A percentile compares a stretch with the other conserved stretches of the same genome.
Evolutionary conservation across 768 basidiomycete genomes (phyloP).

Genomic region (Leucosporidium creatinivorum): DNA sequence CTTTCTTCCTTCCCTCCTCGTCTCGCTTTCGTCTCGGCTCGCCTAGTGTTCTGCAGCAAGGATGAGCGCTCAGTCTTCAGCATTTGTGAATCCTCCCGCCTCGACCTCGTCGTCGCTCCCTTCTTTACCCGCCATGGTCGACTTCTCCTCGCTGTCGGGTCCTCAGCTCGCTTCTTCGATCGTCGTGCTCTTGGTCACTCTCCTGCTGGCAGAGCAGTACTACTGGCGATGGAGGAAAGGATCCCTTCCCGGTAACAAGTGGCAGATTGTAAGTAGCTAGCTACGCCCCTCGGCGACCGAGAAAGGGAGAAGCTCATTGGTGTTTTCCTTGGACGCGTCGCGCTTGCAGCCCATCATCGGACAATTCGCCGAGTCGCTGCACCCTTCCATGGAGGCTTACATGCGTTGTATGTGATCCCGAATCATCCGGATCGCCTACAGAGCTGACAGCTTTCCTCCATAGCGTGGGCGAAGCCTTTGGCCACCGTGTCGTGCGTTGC

Average conservation of each 20-base stretch:
- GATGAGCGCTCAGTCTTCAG: no score
- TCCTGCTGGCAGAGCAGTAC: conserved; percentile 78
- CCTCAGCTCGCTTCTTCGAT: conserved; percentile 16
- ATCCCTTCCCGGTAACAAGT: conserved; percentile 61
- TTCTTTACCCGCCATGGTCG: no score
- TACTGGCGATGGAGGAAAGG: conserved; percentile 85
- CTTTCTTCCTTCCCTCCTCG: no score
- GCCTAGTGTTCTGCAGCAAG: no score
- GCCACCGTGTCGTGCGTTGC: conserved; percentile 62
- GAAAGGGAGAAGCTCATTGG: not conserved
- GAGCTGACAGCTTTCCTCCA: conserved; percentile 33
- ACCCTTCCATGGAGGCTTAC: conserved; percentile 86
- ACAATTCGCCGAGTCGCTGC: conserved; percentile 80
- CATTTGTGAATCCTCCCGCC: no score
- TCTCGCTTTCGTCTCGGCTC: no score
- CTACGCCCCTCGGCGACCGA: no score
- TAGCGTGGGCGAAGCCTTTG: conserved; percentile 83
- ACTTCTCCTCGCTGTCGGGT: not conserved
- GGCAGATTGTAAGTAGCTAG: conserved; percentile 25
- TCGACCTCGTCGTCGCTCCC: no score
- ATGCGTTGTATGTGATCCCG: conserved; percentile 44
- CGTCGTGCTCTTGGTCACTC: conserved; percentile 56
- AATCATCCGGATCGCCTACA: not conserved
- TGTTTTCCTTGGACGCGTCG: conserved; percentile 39
- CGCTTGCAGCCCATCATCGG: conserved; percentile 69